Base-by-base conservation (phyloP, 73 alveolate species). In the Durusdinium trenchii region DNA sequence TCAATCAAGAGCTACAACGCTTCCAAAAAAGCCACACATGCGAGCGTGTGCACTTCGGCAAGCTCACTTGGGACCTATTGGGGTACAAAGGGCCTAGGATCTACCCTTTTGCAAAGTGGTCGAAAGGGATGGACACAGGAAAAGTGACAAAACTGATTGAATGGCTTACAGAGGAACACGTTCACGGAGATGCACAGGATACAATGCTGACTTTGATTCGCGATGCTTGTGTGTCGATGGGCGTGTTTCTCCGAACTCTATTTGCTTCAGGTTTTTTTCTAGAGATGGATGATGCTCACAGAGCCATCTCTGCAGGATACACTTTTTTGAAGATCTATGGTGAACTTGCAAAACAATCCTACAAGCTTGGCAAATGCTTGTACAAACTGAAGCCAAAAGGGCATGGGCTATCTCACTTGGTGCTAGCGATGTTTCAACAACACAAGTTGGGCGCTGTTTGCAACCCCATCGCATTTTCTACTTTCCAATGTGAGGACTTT, bases 71-170 rank as follows among this genome's bases (percentile, higher is more conserved):
- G 83, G 95, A 86, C 40, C 64, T 86, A 7, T 47, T 86, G 35
- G 95, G 75, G 3, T 86, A 86, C 54, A 43, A 40, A 35, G 45
- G 60, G 3, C 52, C 95, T 1, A 26, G 64, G 0, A 30, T 50
- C 32, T 86, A 30, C 30, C 95, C 95, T 3, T 32, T 38, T 35
- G 95, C 83, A 10, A 57, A 86, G 5, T 86, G 95, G 95, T 40
- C 64, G 50, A 86, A 86, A 69, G 69, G 76, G 60, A 86, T 60
- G 81, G 95, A 86, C 64, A 86, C 95, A 6, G 83, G 81, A 10
- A 46, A 23, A 10, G 60, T 86, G 61, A 86, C 69, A 46, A 42
- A 86, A 46, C 43, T 86, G 38, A 30, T 86, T 45, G 83, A 57
- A 3, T 40, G 26, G 40, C 51, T 86, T 23, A 47, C 40, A 35